Conservation (phyloP, 2,329 filamentous ascomycete genomes). For the Cryphonectria radicalis region DNA sequence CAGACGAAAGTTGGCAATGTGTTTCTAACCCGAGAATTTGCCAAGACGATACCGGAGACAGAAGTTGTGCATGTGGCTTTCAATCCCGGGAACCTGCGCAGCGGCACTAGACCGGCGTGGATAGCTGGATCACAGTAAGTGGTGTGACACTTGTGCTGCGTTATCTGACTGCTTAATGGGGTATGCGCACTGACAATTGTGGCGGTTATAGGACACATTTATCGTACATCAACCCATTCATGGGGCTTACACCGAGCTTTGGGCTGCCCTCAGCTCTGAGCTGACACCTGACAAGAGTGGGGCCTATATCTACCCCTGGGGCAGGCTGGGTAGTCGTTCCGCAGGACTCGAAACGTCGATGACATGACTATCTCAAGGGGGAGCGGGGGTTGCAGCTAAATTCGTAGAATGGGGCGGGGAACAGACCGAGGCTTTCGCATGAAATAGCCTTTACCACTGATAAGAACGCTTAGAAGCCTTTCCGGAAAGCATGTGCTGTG, state of each 20-base stretch:
- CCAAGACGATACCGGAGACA: conserved; percentile 28
- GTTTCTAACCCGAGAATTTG: conserved; percentile 32
- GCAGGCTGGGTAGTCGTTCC: conserved; percentile 21
- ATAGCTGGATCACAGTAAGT: conserved; percentile 4
- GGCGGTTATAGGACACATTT: conserved; percentile 2
- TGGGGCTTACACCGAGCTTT: conserved; percentile 55
- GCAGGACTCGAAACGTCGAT: not conserved
- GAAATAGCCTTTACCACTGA: not conserved
- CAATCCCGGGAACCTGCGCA: conserved; percentile 34
- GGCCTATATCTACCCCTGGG: conserved; percentile 30
- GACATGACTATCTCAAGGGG: conserved; percentile 9
- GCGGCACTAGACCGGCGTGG: conserved; percentile 15
- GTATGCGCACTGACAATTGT: not conserved
- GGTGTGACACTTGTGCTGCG: not conserved
- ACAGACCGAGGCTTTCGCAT: conserved; percentile 12
- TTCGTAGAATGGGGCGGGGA: conserved; percentile 15
- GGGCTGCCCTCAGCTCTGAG: conserved; percentile 49
- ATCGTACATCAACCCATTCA: conserved; percentile 31
- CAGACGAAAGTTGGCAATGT: conserved; percentile 33
- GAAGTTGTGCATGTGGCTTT: conserved; percentile 33
- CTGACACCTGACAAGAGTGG: conserved; percentile 43
- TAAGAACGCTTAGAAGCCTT: not conserved
- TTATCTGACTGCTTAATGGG: not conserved
- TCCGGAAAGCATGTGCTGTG: not conserved
- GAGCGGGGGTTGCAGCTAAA: conserved; percentile 3